phyloP scores from a whole-genome alignment of 148 eudicot species.

The Heliosperma pusillum region DNA sequence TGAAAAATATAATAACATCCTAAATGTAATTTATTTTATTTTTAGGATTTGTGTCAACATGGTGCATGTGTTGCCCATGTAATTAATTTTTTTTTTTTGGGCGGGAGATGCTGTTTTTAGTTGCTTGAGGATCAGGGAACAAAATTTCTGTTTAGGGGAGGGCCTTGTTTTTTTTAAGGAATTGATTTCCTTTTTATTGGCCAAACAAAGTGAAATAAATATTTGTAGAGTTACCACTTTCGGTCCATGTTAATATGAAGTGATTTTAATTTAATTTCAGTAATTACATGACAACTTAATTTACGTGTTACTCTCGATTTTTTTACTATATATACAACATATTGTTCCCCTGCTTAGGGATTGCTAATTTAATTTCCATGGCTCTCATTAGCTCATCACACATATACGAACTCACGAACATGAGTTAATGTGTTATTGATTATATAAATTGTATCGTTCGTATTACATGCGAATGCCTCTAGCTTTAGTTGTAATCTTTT shows the following conservation, averaged over 20 bases:
- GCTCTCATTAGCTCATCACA: no score
- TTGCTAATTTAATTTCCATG: no score
- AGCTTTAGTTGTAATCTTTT: no score
- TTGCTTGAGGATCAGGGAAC: constrained; percentile 27
- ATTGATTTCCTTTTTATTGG: constrained; percentile 30
- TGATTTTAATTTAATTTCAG: constrained; percentile 29
- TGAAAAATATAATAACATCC: neutral
- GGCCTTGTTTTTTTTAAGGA: constrained; percentile 41
- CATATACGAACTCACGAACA: no score
- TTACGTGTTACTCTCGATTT: neutral
- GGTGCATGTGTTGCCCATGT: constrained; percentile 19
- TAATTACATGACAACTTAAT: no score
- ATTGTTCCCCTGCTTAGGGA: no score
- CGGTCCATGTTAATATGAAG: constrained; percentile 51
- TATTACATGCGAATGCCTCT: no score
- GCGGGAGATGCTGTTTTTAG: constrained; percentile 17
- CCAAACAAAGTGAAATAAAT: neutral
- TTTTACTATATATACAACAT: no score
- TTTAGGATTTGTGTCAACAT: no score
- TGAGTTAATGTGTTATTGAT: no score
- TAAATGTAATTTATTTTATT: no score
- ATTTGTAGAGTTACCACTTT: constrained; percentile 41
- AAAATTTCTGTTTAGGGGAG: constrained; percentile 18
- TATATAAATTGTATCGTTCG: no score
- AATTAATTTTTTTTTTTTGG: neutral